Evolutionary conservation across 2,329 filamentous ascomycete genomes (phyloP).

Genomic region (Dactylella cylindrospora): DNA sequence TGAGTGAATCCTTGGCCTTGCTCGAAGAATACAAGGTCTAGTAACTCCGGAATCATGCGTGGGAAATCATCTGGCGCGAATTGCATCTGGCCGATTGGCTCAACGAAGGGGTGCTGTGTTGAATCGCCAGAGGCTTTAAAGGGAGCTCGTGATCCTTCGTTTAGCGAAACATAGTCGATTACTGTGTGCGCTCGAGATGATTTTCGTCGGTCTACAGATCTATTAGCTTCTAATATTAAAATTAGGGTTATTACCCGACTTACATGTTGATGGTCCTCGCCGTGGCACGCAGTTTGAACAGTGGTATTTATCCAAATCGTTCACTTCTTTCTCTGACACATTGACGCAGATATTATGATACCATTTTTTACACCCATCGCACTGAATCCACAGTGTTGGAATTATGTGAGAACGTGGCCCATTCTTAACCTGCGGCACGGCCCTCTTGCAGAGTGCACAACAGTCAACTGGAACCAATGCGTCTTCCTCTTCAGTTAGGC

Average conservation of each 20-base stretch:
- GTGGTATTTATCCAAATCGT: slow-evolving; percentile 69
- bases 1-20: slow-evolving; percentile 63
- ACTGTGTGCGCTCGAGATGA: slow-evolving; percentile 65
- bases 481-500: slow-evolving; percentile 22
- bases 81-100: slow-evolving; percentile 64
- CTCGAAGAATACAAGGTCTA: slow-evolving; percentile 66
- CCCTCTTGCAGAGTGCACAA: slow-evolving; percentile 32
- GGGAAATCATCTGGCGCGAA: slow-evolving; percentile 65
- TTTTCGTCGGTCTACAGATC: slow-evolving; percentile 56
- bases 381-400: slow-evolving; percentile 61
- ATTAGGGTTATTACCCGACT: slow-evolving; percentile 50
- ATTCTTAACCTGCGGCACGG: slow-evolving; percentile 27
- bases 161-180: slow-evolving; percentile 69
- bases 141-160: slow-evolving; percentile 60
- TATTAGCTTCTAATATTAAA: slow-evolving; percentile 53
- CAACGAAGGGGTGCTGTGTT: slow-evolving; percentile 68
- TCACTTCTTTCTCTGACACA: slow-evolving; percentile 65
- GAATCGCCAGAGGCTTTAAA: slow-evolving; percentile 66
- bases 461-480: slow-evolving; percentile 25
- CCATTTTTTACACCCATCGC: slow-evolving; percentile 69
- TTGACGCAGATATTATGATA: slow-evolving; percentile 69
- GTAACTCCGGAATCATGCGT: slow-evolving; percentile 64
- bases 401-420: slow-evolving; percentile 34
- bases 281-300: slow-evolving; percentile 62
- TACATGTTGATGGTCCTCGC: slow-evolving; percentile 64